Evolutionary conservation across 306 rosid species (phyloP).

Genomic region (Cercis canadensis): DNA sequence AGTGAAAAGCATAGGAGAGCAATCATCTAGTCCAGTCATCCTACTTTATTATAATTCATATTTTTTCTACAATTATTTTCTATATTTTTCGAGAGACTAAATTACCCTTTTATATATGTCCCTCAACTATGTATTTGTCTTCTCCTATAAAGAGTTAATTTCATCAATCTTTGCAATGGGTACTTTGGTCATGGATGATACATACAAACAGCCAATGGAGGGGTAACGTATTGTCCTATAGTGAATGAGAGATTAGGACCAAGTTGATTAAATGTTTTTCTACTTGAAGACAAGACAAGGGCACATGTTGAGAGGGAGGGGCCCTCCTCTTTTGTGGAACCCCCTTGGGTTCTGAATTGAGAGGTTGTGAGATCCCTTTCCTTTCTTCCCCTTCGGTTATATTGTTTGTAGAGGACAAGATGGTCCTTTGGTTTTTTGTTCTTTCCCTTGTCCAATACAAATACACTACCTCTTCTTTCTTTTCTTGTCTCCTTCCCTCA

Average conservation of each 20-base stretch:
- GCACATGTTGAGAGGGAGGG: slow-evolving; percentile 70
- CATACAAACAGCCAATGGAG: slow-evolving; percentile 32
- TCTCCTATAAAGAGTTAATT: slow-evolving; percentile 13
- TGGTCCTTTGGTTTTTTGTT: slow-evolving; percentile 59
- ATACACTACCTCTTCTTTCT: slow-evolving; percentile 36
- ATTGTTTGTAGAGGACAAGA: slow-evolving; percentile 53
- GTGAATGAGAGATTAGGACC: slow-evolving; percentile 40
- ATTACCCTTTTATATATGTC: slow-evolving; percentile 17
- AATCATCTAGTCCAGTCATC: slow-evolving; percentile 11
- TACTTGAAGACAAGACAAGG: slow-evolving; percentile 69
- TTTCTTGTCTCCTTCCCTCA: slow-evolving; percentile 36
- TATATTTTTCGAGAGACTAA: neutral
- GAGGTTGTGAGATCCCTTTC: slow-evolving; percentile 49
- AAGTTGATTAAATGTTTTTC: slow-evolving; percentile 63
- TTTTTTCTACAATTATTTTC: too few relatives aligned
- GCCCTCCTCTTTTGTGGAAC: slow-evolving; percentile 39
- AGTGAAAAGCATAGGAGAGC: slow-evolving; percentile 2
- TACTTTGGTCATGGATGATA: slow-evolving; percentile 41
- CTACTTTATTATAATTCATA: neutral
- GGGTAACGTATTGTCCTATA: slow-evolving; percentile 46
- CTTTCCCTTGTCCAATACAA: slow-evolving; percentile 54
- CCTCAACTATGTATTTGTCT: slow-evolving; percentile 3
- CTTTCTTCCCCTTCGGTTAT: slow-evolving; percentile 21
- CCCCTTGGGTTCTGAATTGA: slow-evolving; percentile 36
- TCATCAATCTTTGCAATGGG: slow-evolving; percentile 42